Conservation (phyloP, 345 rosid species). For the Syzygium jambos region DNA sequence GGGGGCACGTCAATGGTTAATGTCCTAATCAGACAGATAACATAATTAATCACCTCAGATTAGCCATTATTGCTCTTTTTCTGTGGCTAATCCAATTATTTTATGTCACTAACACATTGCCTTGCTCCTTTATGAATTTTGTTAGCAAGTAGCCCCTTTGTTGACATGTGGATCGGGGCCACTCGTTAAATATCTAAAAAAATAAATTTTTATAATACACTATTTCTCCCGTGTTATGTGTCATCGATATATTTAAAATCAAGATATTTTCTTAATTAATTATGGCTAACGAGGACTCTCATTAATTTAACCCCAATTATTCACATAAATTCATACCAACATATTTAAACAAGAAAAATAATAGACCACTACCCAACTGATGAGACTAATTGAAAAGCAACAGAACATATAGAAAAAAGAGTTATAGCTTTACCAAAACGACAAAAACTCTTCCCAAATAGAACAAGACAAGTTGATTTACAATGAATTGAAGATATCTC, state of each 20-base stretch:
- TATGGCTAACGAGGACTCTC: neutral
- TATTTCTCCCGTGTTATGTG: neutral
- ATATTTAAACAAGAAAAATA: neutral
- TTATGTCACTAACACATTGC: neutral
- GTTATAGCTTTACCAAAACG: neutral
- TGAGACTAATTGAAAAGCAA: neutral
- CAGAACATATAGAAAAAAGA: neutral
- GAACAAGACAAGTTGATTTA: neutral
- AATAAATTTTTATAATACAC: neutral
- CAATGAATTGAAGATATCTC: neutral
- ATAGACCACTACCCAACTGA: neutral
- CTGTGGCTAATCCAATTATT: neutral
- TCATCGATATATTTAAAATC: neutral
- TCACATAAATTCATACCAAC: neutral
- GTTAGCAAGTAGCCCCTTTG: neutral
- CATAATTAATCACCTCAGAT: neutral
- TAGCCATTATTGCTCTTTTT: neutral
- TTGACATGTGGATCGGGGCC: neutral
- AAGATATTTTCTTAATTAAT: neutral
- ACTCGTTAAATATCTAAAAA: neutral
- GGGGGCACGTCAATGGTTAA: neutral
- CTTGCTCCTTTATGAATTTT: neutral
- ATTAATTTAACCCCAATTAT: neutral
- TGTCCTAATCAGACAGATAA: neutral
- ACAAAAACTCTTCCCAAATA: neutral